Evolutionary conservation across 495 filamentous ascomycete species (phyloP).

Genomic region (Lophiotrema nucula): DNA sequence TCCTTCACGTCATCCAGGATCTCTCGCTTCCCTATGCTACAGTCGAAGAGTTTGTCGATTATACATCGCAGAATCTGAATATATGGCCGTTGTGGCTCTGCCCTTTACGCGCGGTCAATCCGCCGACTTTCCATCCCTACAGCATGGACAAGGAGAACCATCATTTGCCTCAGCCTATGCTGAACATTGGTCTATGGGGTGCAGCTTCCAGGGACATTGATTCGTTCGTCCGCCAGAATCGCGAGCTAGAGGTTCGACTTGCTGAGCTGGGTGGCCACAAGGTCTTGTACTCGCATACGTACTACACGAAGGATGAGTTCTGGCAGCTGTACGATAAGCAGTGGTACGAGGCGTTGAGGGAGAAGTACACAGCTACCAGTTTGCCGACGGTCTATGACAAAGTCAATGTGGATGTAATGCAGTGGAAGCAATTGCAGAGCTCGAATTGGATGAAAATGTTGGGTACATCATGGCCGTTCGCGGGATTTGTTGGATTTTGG

Average conservation of each 20-base stretch:
- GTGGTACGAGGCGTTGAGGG: conserved; percentile 52
- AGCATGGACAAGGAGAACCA: conserved; percentile 30
- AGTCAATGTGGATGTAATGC: conserved; percentile 48
- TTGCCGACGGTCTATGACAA: conserved; percentile 59
- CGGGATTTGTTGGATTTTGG: conserved; percentile 1
- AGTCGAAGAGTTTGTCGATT: conserved; percentile 49
- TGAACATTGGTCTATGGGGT: conserved; percentile 60
- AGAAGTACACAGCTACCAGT: conserved; percentile 50
- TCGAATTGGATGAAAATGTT: background rate
- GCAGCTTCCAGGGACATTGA: conserved; percentile 37
- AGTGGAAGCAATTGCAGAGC: background rate
- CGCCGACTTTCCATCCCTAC: conserved; percentile 52
- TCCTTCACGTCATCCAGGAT: conserved; percentile 55
- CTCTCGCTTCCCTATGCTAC: conserved; percentile 50
- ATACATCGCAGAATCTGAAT: conserved; percentile 43
- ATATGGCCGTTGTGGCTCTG: conserved; percentile 63
- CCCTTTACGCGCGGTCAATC: conserved; percentile 46
- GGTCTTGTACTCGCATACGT: conserved; percentile 58
- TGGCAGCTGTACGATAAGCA: conserved; percentile 50
- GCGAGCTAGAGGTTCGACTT: conserved; percentile 62
- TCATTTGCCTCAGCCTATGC: conserved; percentile 38
- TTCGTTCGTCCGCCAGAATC: conserved; percentile 58
- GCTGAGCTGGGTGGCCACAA: conserved; percentile 64
- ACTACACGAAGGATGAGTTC: conserved; percentile 55
- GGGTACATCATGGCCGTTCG: background rate